phyloP scores from a whole-genome alignment of 345 rosid species.

The Gossypioides kirkii region DNA sequence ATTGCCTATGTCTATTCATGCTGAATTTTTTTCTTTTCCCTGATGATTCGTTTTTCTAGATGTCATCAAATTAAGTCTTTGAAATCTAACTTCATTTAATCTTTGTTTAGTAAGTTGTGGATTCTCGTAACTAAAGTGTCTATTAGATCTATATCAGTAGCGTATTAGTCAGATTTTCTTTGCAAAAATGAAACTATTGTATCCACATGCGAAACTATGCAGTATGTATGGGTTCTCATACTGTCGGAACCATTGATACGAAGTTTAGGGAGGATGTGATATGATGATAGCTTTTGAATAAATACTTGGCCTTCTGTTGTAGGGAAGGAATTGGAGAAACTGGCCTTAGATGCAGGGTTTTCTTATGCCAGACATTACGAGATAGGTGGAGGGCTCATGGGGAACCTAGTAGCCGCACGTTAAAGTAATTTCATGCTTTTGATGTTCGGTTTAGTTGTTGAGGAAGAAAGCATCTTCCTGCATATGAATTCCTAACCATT shows the following conservation, averaged over 20 bases:
- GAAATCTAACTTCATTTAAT: background rate
- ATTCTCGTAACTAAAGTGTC: background rate
- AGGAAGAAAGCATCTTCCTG: background rate
- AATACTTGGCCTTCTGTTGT: background rate
- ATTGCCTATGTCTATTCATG: background rate
- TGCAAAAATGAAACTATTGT: background rate
- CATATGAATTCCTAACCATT: background rate
- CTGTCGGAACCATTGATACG: background rate
- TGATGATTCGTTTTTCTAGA: background rate
- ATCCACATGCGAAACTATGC: background rate
- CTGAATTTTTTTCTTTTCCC: background rate
- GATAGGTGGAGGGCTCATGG: slow-evolving; percentile 81
- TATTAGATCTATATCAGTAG: background rate
- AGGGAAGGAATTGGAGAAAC: slow-evolving; percentile 79
- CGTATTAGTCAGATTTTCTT: background rate
- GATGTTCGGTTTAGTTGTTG: background rate
- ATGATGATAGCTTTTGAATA: background rate
- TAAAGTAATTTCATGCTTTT: slow-evolving; percentile 19
- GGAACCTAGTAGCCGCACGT: slow-evolving; percentile 63
- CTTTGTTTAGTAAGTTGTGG: background rate
- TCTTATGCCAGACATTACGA: slow-evolving; percentile 58
- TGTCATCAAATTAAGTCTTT: background rate
- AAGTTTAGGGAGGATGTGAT: background rate
- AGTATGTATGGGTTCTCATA: background rate
- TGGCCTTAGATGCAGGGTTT: slow-evolving; percentile 72